These are phyloP conservation scores for Hanseniaspora pseudoguilliermondii DNA, from an alignment of 805 yeast genomes.

Conservation along the genomic window DNA sequence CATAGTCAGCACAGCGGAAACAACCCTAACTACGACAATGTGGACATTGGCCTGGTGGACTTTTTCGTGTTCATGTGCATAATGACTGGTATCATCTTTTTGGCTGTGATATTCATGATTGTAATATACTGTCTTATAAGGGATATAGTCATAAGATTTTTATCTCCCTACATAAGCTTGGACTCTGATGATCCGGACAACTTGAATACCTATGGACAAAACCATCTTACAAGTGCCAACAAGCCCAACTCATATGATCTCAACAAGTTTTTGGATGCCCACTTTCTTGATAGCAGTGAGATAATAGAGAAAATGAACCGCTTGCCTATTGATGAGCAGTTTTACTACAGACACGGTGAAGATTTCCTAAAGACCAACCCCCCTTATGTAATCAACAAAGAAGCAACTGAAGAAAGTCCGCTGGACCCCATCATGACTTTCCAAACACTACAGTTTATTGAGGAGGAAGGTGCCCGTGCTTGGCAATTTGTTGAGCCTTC, in stretches of 20 bases:
- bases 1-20: background rate
- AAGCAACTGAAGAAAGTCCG: constrained; percentile 18
- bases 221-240: constrained; percentile 10
- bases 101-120: constrained; percentile 14
- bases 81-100: constrained; percentile 14
- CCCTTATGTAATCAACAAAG: constrained; percentile 32
- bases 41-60: background rate
- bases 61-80: constrained; percentile 6
- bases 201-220: constrained; percentile 4
- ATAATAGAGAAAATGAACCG: constrained; percentile 49
- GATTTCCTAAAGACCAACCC: constrained; percentile 29
- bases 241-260: constrained; percentile 29
- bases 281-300: constrained; percentile 27
- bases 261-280: constrained; percentile 50
- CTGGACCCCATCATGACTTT: constrained; percentile 28
- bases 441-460: constrained; percentile 38
- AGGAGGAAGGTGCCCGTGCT: constrained; percentile 78
- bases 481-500: constrained; percentile 61
- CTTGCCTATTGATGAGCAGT: constrained; percentile 36
- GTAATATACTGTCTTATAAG: constrained; percentile 15
- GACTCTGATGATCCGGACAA: background rate
- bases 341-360: constrained; percentile 32
- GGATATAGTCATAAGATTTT: constrained; percentile 13
- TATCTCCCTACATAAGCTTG: constrained; percentile 13
- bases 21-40: background rate